Percentiles rank a stretch among this genome's conserved stretches.
phyloP scores from a whole-genome alignment of 2,329 filamentous ascomycete species.

The Hymenotorrendiella dingleyae region DNA sequence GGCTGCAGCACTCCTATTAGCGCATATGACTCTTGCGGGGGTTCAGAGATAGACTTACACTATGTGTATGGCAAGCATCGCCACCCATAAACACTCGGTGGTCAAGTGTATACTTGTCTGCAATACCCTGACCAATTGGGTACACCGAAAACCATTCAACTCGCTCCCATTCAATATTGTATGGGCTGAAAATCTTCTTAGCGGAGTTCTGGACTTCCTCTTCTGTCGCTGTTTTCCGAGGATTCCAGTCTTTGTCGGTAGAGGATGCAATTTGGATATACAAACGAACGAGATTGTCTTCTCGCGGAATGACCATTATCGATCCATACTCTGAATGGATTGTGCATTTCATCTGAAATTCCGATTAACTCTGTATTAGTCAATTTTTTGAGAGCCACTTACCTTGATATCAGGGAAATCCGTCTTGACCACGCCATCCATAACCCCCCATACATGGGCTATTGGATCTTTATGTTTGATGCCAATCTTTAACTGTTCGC shows the following conservation, averaged over 20 bases:
- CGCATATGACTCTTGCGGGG: conserved; percentile 39
- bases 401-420: conserved; percentile 75
- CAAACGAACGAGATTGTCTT: conserved; percentile 61
- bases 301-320: conserved; percentile 74
- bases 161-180: conserved; percentile 59
- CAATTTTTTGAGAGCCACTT: conserved; percentile 31
- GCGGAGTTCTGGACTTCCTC: conserved; percentile 59
- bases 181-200: conserved; percentile 60
- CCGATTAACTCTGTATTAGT: not conserved
- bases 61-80: conserved; percentile 76
- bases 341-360: conserved; percentile 60
- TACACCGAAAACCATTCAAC: conserved; percentile 74
- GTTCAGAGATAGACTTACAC: conserved; percentile 40
- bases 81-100: conserved; percentile 69
- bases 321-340: conserved; percentile 70
- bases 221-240: conserved; percentile 56
- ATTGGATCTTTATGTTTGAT: conserved; percentile 67
- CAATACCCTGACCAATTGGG: conserved; percentile 68
- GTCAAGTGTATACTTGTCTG: conserved; percentile 60
- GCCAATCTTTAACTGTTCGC: conserved; percentile 60
- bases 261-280: conserved; percentile 64
- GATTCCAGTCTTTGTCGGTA: conserved; percentile 54
- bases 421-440: conserved; percentile 67
- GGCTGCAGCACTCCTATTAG: conserved; percentile 54
- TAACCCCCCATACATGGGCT: conserved; percentile 69